These are phyloP conservation scores for Fragaria nilgerrensis DNA, from an alignment of 306 rosid genomes.

Conservation along the genomic window DNA sequence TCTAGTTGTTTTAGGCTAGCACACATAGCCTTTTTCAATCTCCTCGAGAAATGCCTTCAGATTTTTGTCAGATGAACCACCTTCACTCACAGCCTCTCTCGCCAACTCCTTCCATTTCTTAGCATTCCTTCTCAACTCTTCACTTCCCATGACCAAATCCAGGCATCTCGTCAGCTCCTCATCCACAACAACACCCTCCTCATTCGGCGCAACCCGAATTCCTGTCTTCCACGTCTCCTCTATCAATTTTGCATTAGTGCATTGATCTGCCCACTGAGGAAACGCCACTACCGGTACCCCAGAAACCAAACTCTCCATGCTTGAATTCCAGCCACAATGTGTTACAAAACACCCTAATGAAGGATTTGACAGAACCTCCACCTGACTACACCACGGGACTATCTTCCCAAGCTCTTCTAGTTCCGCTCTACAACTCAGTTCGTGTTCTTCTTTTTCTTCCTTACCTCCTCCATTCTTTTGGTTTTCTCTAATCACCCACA, in stretches of 20 bases:
- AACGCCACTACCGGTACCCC: constrained; percentile 34
- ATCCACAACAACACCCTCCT: constrained; percentile 21
- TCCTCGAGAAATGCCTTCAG: constrained; percentile 27
- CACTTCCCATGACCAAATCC: constrained; percentile 27
- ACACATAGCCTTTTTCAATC: neutral
- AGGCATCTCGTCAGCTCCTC: constrained; percentile 31
- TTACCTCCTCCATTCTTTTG: neutral
- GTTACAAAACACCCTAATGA: constrained; percentile 36
- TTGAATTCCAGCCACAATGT: constrained; percentile 44
- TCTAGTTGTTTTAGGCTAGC: neutral
- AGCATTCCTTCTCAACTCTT: constrained; percentile 24
- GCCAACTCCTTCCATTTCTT: constrained; percentile 33
- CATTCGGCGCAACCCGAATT: constrained; percentile 15
- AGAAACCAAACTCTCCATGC: constrained; percentile 25
- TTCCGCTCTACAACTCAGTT: constrained; percentile 10
- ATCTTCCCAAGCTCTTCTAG: constrained; percentile 28
- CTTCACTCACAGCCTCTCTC: constrained; percentile 24
- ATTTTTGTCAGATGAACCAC: constrained; percentile 30
- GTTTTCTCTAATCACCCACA: constrained; percentile 32
- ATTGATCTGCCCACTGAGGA: constrained; percentile 30
- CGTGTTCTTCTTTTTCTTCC: neutral
- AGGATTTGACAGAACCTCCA: constrained; percentile 21
- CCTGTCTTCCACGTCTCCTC: constrained; percentile 37
- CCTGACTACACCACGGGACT: constrained; percentile 32
- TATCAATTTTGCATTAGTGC: constrained; percentile 32